Base-by-base conservation (phyloP, 1,284 basidiomycete species). In the Trichosporon ovoides region DNA sequence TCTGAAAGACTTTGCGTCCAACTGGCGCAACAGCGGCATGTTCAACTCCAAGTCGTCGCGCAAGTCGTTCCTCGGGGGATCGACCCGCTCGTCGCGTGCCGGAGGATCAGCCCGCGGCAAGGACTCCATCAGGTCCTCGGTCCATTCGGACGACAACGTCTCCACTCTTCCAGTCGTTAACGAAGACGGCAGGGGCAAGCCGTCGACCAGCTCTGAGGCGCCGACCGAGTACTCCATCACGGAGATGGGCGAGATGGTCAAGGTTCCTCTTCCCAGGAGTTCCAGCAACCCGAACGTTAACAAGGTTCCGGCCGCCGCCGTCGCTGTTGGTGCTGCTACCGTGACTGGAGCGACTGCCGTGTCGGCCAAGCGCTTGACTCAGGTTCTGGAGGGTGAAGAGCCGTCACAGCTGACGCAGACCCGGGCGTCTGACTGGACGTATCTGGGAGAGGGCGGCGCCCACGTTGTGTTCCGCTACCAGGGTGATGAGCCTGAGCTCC, bases 361-460 rank as follows among this genome's bases (percentile, higher is more conserved):
- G 14, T 16, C 3, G n/a, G 12, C 5, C 22, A 48, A 48, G 43
- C 43, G 43, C 24, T 16, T 48, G 16, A 48, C 43, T 16, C 43
- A 48, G 43, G 43, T 48, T 9, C 43, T 28, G 11, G 51, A 40
- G 18, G 52, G 40, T 31, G 52, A 38, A 14, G 52, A 53, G 37
- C 18, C 37, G n/a, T 18, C 16, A 11, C 40, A 53, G 38, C 38
- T 60, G 7, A n/a, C 54, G 20, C 49, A 63, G 14, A 71, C 69
- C 2, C 33, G 55, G 11, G 61, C 85, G 0, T 65, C 71, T 7
- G 80, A 91, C 71, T 95, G 91, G 92, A 78, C 74, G 60, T 96
- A 95, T 71, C 78, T 91, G 28, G 85, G 89, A 1, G 92, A 95
- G 77, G 92, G 92, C 14, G 89, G 88, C n/a, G 87, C 89, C 10